These are phyloP conservation scores for Acephala macrosclerotiorum DNA, from an alignment of 2,329 filamentous ascomycete species.

Conservation along the genomic window DNA sequence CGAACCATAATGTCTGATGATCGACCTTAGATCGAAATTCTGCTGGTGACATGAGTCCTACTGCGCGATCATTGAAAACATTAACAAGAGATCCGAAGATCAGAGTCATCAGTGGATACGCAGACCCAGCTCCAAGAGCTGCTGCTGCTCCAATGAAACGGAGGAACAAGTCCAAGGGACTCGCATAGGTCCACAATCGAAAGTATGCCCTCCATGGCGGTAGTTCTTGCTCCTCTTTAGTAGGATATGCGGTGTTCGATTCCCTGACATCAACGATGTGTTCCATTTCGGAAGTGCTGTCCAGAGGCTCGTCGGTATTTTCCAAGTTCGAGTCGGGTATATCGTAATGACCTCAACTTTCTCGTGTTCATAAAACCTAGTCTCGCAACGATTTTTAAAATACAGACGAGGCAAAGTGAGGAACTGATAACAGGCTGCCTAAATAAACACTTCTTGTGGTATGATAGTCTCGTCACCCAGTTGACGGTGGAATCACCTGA, in stretches of 20 bases:
- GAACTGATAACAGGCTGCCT: background rate
- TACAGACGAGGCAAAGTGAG: background rate
- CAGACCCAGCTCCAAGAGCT: background rate
- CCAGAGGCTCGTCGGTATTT: background rate
- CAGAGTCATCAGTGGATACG: too few relatives aligned
- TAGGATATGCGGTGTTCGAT: background rate
- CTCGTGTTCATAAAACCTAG: background rate
- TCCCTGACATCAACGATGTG: background rate
- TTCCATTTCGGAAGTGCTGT: background rate
- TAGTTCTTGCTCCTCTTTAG: background rate
- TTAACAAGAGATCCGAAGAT: too few relatives aligned
- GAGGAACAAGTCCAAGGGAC: background rate
- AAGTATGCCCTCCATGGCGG: background rate
- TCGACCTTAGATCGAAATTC: too few relatives aligned
- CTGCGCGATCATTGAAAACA: background rate
- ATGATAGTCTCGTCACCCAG: background rate
- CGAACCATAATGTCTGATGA: too few relatives aligned
- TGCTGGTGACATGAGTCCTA: background rate
- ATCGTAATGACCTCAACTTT: background rate
- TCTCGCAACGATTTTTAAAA: background rate
- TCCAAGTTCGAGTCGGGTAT: too few relatives aligned
- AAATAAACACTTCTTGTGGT: background rate
- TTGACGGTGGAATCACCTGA: background rate
- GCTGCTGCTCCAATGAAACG: constrained; percentile 1
- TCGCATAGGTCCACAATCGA: background rate